Conservation (phyloP, 176 grass and related monocot genomes). For the Eragrostis nindensis region DNA sequence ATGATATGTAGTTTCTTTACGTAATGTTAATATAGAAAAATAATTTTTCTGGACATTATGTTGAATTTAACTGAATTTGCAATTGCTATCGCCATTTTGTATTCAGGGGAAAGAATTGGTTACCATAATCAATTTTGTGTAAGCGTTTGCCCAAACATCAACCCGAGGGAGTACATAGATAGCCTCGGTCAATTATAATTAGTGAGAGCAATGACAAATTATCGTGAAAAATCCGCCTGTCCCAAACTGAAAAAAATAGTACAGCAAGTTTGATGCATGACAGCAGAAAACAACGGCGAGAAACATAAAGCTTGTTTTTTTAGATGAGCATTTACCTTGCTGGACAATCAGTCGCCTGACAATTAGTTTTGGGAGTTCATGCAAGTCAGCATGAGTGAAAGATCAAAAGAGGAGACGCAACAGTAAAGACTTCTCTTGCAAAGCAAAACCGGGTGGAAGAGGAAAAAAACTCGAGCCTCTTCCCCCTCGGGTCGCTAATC, state of each 20-base stretch:
- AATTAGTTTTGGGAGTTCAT: background rate
- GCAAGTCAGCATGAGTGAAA: too few relatives aligned
- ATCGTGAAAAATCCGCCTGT: background rate
- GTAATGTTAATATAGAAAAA: background rate
- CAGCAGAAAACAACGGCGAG: background rate
- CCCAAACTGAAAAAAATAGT: background rate
- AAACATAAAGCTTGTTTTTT: too few relatives aligned
- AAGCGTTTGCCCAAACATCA: too few relatives aligned
- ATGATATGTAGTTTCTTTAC: background rate
- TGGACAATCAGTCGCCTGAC: too few relatives aligned
- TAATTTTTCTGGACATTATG: background rate
- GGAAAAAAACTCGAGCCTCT: too few relatives aligned
- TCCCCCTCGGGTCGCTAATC: background rate
- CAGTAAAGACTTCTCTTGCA: background rate
- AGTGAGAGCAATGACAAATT: background rate
- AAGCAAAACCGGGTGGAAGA: slow-evolving; percentile 11
- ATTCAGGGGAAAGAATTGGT: background rate
- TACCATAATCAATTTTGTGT: background rate
- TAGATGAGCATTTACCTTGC: too few relatives aligned
- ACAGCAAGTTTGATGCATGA: background rate
- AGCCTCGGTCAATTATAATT: background rate
- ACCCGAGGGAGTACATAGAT: too few relatives aligned
- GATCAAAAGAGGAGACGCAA: too few relatives aligned
- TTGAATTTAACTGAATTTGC: background rate
- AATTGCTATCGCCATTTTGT: background rate